Evolutionary conservation across 2,329 filamentous ascomycete species (phyloP).

Genomic region (Colletotrichum lindemuthianum): DNA sequence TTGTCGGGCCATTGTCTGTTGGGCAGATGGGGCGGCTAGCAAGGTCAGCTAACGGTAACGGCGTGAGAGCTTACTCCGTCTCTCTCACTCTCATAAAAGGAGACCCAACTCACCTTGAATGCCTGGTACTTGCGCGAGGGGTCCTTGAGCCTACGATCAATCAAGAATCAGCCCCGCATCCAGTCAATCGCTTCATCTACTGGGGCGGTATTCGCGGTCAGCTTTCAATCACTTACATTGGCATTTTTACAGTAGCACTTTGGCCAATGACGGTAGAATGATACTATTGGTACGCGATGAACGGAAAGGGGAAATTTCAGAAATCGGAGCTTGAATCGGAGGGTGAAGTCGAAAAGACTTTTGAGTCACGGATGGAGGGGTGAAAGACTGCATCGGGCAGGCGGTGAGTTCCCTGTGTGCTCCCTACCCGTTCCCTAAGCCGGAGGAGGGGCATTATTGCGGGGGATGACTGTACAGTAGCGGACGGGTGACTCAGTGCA

Average conservation of each 20-base stretch:
- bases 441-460: not conserved
- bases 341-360: not conserved
- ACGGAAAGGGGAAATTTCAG: not conserved
- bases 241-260: not conserved
- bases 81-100: not conserved
- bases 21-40: slow-evolving; percentile 63
- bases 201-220: not conserved
- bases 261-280: not conserved
- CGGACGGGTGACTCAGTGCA: too few species aligned
- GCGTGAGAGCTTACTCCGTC: not conserved
- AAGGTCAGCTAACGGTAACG: slow-evolving; percentile 7
- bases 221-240: not conserved
- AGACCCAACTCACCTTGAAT: slow-evolving; percentile 27
- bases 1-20: slow-evolving; percentile 87
- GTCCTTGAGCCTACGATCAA: slow-evolving; percentile 31
- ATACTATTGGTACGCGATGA: not conserved
- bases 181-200: not conserved
- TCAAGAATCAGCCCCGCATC: not conserved
- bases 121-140: slow-evolving; percentile 39
- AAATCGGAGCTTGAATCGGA: too few species aligned
- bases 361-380: not conserved
- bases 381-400: not conserved
- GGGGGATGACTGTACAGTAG: too few species aligned
- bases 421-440: not conserved
- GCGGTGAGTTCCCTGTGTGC: not conserved